Evolutionary conservation across 176 grass and related monocot genomes (phyloP).

Genomic region (Rhynchospora breviuscula): DNA sequence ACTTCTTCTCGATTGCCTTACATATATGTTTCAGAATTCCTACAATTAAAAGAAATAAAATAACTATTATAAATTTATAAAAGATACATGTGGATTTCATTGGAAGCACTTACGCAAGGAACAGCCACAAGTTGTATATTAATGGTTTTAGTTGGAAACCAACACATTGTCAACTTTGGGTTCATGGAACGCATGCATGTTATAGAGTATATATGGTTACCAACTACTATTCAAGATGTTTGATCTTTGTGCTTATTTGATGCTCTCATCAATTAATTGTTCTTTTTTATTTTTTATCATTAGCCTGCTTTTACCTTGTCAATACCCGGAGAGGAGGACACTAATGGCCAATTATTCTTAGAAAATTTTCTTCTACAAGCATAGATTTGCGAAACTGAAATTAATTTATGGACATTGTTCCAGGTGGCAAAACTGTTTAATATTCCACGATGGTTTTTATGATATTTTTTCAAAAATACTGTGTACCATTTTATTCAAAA

Average conservation of each 20-base stretch:
- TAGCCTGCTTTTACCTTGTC: neutral
- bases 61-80: too few species aligned
- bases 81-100: neutral
- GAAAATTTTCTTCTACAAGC: too few species aligned
- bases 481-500: too few species aligned
- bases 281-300: neutral
- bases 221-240: neutral
- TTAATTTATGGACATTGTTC: too few species aligned
- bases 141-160: neutral
- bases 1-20: too few species aligned
- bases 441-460: too few species aligned
- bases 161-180: neutral
- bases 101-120: neutral
- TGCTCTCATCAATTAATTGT: neutral
- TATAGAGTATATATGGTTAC: neutral
- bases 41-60: too few species aligned
- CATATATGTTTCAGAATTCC: too few species aligned
- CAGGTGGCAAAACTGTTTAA: too few species aligned
- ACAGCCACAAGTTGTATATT: neutral
- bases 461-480: too few species aligned
- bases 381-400: too few species aligned
- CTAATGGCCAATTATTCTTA: neutral
- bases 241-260: neutral
- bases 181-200: constrained; percentile 3
- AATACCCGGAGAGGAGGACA: neutral